Evolutionary conservation across 179 eudicot genomes (phyloP), one percentile per base, ranked within the genome.

Genomic region (Actinidia chinensis): DNA sequence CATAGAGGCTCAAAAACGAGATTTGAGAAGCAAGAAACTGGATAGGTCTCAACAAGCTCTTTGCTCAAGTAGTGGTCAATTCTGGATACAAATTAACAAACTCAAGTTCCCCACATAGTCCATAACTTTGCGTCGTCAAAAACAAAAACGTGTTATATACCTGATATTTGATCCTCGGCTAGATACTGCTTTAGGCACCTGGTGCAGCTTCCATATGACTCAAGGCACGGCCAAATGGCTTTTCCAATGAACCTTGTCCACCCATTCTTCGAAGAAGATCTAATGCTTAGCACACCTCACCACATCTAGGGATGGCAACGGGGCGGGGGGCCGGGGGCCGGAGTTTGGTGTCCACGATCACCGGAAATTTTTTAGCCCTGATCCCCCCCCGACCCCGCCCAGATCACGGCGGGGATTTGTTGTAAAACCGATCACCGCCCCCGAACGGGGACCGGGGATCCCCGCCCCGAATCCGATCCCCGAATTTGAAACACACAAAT

Each of bases 231-330:
- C 98, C 98, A 84, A 94, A 94, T 79, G 98, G 98, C 83, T 94
- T 94, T 86, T 94, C 98, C 92, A 54, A 94, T 94, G 60, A 94
- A 89, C 75, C 98, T 85, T 55, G 92, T 94, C 98, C 98, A 94
- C 20, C 98, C 98, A 55, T 78, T 85, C 59, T 81, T 77, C 4
- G 94, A 86, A 65, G 93, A 87, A 76, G 98, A 95, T 82, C 73
- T 80, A 44, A 60, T 80, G 77, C 92, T n/a, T 89, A 48, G 90
- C 91, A 83, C 92, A 92, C 81, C 85, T 84, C 59, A 85, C 98
- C 76, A n/a, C n/a, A n/a, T n/a, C n/a, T n/a, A n/a, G n/a, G n/a
- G n/a, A n/a, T n/a, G n/a, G n/a, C n/a, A n/a, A n/a, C n/a, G n/a
- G n/a, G n/a, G n/a, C n/a, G n/a, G n/a, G n/a, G n/a, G n/a, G n/a